phyloP scores from a whole-genome alignment of 805 yeast genomes.

The Pichia californica region DNA sequence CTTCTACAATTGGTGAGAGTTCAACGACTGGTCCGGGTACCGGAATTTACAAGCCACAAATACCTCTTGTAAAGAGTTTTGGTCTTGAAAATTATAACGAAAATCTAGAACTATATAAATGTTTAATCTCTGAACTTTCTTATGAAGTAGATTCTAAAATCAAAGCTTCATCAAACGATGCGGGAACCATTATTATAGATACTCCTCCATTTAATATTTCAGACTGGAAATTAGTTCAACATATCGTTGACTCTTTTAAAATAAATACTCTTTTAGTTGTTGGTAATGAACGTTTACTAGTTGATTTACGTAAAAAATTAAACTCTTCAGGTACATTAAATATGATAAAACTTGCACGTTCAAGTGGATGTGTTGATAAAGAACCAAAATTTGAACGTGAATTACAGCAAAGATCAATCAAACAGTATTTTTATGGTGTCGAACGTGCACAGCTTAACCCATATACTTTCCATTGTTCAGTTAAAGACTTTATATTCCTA shows the following conservation, averaged over 20 bases:
- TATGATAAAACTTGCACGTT: conserved; percentile 57
- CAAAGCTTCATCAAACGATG: conserved; percentile 5
- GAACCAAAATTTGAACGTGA: conserved; percentile 66
- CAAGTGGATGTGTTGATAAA: conserved; percentile 72
- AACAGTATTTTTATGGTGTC: conserved; percentile 86
- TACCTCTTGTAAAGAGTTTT: conserved; percentile 76
- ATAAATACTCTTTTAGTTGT: conserved; percentile 57
- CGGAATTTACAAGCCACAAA: conserved; percentile 74
- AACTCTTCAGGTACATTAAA: conserved; percentile 22
- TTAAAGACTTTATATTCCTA: conserved; percentile 54
- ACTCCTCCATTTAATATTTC: conserved; percentile 58
- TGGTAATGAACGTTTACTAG: conserved; percentile 66
- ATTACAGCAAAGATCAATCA: conserved; percentile 67
- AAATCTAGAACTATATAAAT: conserved; percentile 50
- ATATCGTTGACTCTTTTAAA: conserved; percentile 52
- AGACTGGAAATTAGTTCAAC: conserved; percentile 46
- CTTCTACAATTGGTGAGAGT: conserved; percentile 67
- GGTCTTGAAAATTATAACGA: conserved; percentile 60
- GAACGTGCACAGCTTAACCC: conserved; percentile 67
- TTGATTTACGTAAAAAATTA: conserved; percentile 54
- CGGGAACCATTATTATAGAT: conserved; percentile 58
- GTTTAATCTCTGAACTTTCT: conserved; percentile 24
- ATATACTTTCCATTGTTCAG: conserved; percentile 70
- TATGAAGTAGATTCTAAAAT: conserved; percentile 9
- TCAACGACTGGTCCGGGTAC: conserved; percentile 75